These are phyloP conservation scores for Acorus gramineus DNA, from an alignment of 106 monocot genomes.

Conservation along the genomic window DNA sequence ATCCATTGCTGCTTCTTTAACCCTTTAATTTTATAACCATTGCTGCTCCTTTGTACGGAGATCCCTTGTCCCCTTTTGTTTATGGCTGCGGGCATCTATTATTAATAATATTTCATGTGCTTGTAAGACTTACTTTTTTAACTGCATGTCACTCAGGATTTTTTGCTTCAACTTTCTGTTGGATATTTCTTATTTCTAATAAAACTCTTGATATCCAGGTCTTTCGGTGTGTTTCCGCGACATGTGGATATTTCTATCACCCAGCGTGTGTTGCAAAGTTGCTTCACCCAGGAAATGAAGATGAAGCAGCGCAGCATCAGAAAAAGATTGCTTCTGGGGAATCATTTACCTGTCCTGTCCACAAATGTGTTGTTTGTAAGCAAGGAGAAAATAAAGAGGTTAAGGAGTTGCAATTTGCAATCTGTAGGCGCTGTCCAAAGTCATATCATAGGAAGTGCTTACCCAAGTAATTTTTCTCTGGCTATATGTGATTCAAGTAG, in stretches of 20 bases:
- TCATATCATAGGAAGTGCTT: conserved; percentile 94
- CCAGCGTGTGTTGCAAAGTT: conserved; percentile 68
- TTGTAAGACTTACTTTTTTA: not conserved
- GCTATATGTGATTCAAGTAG: no score
- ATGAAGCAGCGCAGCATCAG: conserved; percentile 36
- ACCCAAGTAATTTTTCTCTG: conserved; percentile 44
- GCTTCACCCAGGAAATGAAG: conserved; percentile 34
- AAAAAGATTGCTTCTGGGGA: conserved; percentile 53
- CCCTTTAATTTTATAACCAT: not conserved
- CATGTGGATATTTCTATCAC: conserved; percentile 95
- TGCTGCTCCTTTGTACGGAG: no score
- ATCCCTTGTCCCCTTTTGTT: no score
- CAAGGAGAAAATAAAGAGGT: conserved; percentile 63
- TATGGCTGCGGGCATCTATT: no score
- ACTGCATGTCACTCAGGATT: no score
- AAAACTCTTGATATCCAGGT: conserved; percentile 28
- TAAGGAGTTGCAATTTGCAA: conserved; percentile 69
- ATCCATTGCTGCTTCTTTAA: not conserved
- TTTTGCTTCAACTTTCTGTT: no score
- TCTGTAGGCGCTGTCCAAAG: conserved; percentile 86
- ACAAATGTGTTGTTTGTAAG: conserved; percentile 67
- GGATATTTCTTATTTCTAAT: not conserved
- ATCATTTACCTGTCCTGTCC: conserved; percentile 68
- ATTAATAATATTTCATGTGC: not conserved
- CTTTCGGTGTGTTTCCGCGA: conserved; percentile 67